These are phyloP conservation scores for Leishmania braziliensis DNA, from an alignment of 208 protist genomes.

Conservation along the genomic window DNA sequence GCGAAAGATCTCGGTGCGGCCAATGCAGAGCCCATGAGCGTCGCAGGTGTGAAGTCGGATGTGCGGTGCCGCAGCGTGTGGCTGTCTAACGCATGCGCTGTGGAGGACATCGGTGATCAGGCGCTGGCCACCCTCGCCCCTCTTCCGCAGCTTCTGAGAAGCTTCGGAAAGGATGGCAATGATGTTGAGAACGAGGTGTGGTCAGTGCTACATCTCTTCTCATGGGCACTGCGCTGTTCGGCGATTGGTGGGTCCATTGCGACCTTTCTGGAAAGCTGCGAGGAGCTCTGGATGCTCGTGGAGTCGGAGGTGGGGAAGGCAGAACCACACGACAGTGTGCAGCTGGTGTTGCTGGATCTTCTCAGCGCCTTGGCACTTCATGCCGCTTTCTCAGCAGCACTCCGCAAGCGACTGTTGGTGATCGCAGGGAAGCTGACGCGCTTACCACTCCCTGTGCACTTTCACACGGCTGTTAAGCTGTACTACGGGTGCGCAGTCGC, in stretches of 20 bases:
- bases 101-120: constrained; percentile 26
- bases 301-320: constrained; percentile 10
- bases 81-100: constrained; percentile 31
- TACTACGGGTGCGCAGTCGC: constrained; percentile 27
- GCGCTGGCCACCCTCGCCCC: constrained; percentile 8
- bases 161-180: constrained; percentile 19
- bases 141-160: constrained; percentile 15
- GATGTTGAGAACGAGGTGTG: constrained; percentile 28
- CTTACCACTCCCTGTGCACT: constrained; percentile 27
- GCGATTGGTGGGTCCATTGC: constrained; percentile 6
- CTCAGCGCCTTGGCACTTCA: constrained; percentile 29
- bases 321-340: constrained; percentile 17
- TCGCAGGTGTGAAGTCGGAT: constrained; percentile 20
- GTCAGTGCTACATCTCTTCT: constrained; percentile 29
- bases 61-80: constrained; percentile 37
- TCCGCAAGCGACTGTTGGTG: constrained; percentile 15
- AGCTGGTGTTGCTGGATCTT: constrained; percentile 29
- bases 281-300: constrained; percentile 23
- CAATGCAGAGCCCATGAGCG: not conserved
- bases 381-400: constrained; percentile 12
- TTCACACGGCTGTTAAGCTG: constrained; percentile 24
- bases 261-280: constrained; percentile 17
- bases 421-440: constrained; percentile 15
- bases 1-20: not conserved
- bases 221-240: constrained; percentile 30